These are phyloP conservation scores for Soucietia sequanensis DNA, from an alignment of 805 yeast species.

Conservation along the genomic window DNA sequence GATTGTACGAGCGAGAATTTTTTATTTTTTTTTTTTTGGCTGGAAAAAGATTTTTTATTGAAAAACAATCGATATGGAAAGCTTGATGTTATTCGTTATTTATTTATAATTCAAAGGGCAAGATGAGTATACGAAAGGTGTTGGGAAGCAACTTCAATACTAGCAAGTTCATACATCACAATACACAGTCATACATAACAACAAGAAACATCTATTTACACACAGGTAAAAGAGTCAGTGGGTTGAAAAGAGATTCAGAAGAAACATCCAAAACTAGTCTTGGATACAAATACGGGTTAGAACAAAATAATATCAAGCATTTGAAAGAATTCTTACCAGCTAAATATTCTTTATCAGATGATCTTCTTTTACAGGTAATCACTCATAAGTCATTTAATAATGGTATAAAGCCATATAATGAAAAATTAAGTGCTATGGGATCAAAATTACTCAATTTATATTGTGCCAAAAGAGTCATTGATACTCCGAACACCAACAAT, in stretches of 20 bases:
- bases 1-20: no score
- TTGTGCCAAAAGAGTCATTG: constrained; percentile 44
- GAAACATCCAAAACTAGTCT: constrained; percentile 36
- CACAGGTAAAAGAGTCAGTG: constrained; percentile 59
- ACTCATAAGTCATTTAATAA: constrained; percentile 96
- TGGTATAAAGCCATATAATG: constrained; percentile 87
- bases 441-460: constrained; percentile 54
- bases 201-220: constrained; percentile 39
- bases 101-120: no score
- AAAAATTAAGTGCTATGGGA: constrained; percentile 75
- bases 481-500: constrained; percentile 19
- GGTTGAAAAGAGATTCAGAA: constrained; percentile 69
- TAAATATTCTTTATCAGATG: constrained; percentile 56
- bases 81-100: no score
- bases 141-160: no score
- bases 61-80: no score
- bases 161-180: no score
- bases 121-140: no score
- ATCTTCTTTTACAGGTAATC: constrained; percentile 68
- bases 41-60: no score
- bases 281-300: constrained; percentile 51
- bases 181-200: no score
- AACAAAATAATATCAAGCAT: constrained; percentile 46
- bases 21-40: no score
- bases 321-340: constrained; percentile 48